phyloP scores from a whole-genome alignment of 106 monocot species.

The Posidonia australis region DNA sequence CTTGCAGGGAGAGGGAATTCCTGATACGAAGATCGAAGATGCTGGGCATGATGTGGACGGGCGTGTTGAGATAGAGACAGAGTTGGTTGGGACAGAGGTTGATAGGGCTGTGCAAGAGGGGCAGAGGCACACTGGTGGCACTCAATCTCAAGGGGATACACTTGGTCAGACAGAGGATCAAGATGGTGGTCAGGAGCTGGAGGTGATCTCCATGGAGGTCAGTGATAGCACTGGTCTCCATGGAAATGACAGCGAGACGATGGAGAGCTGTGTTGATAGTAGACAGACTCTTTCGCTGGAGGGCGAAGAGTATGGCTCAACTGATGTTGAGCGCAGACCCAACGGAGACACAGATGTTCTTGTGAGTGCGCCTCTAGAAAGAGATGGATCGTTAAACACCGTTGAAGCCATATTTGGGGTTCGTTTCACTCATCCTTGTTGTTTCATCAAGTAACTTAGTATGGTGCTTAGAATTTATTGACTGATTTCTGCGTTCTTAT shows the following conservation, averaged over 20 bases:
- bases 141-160: neutral
- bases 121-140: no score
- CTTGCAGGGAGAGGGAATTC: neutral
- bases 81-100: neutral
- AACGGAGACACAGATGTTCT: neutral
- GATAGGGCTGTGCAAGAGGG: neutral
- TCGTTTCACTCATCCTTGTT: neutral
- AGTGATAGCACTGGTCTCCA: neutral
- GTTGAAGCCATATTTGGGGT: neutral
- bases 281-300: neutral
- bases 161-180: neutral
- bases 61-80: neutral
- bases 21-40: neutral
- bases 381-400: neutral
- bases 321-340: neutral
- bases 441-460: neutral
- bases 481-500: neutral
- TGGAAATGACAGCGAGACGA: neutral
- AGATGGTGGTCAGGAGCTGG: neutral
- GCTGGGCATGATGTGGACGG: neutral
- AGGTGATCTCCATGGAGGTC: neutral
- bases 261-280: neutral
- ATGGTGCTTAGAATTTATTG: neutral
- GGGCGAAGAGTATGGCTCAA: neutral
- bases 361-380: neutral